Conservation (phyloP, 2,329 filamentous ascomycete species). For the Tolypocladium paradoxum region DNA sequence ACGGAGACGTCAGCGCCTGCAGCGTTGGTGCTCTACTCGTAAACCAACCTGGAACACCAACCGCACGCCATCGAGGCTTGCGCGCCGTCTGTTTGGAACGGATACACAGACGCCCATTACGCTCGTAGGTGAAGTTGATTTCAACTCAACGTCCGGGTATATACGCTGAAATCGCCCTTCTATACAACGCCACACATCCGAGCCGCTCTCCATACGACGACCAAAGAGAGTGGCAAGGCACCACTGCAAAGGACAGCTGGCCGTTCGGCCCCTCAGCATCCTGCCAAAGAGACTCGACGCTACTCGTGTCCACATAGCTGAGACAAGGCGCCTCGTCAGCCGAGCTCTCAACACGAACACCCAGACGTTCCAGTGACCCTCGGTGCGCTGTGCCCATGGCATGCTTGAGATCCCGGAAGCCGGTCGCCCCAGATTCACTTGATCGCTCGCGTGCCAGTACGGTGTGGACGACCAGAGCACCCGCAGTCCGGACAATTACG, state of each 20-base stretch:
- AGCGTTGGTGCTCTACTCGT: no score
- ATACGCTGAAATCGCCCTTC: constrained; percentile 6
- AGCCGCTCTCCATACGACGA: constrained; percentile 19
- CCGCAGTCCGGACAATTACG: constrained; percentile 11
- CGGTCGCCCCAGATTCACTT: background rate
- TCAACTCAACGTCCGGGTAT: background rate
- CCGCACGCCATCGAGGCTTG: background rate
- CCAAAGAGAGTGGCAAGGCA: constrained; percentile 29
- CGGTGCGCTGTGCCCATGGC: constrained; percentile 10
- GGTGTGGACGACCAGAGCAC: constrained; percentile 18
- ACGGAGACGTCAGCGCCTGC: background rate
- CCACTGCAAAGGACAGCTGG: constrained; percentile 9
- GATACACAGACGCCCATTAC: background rate
- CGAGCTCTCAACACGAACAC: constrained; percentile 3
- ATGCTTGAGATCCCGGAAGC: constrained; percentile 6
- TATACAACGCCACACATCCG: constrained; percentile 21
- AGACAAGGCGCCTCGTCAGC: constrained; percentile 15
- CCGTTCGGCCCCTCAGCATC: background rate
- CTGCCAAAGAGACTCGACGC: constrained; percentile 9
- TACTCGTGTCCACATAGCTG: constrained; percentile 18
- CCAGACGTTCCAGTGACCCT: constrained; percentile 12
- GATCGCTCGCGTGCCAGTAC: constrained; percentile 10
- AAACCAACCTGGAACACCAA: no score
- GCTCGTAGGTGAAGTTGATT: background rate
- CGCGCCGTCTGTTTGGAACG: background rate